Conservation (phyloP, 805 yeast species). For the Debaryomyces hansenii region DNA sequence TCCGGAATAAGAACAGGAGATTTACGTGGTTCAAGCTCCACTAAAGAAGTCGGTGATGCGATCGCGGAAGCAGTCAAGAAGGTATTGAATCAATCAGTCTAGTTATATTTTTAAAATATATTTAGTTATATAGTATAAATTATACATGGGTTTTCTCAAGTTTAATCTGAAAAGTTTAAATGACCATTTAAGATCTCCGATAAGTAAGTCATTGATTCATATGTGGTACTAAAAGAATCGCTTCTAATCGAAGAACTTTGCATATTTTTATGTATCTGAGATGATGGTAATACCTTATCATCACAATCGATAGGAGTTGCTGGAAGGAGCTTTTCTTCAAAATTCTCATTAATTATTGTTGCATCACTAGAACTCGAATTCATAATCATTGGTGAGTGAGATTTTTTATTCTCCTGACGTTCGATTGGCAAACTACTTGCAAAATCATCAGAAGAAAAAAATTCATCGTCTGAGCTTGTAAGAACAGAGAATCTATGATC, state of each 20-base stretch:
- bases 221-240: slow-evolving; percentile 11
- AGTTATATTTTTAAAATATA: neutral
- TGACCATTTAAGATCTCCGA: slow-evolving; percentile 32
- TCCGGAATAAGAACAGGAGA: slow-evolving; percentile 88
- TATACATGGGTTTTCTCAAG: neutral
- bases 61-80: slow-evolving; percentile 70
- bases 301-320: neutral
- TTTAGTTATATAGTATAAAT: neutral
- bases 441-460: slow-evolving; percentile 32
- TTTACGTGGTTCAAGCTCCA: slow-evolving; percentile 78
- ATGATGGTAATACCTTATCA: too few species aligned
- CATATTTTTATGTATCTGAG: neutral
- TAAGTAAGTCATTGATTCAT: slow-evolving; percentile 32
- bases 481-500: neutral
- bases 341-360: slow-evolving; percentile 17
- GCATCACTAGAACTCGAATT: slow-evolving; percentile 19
- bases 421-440: neutral
- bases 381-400: slow-evolving; percentile 1
- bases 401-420: neutral
- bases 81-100: slow-evolving; percentile 36
- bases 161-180: slow-evolving; percentile 6
- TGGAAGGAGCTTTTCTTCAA: neutral
- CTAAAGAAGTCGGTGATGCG: slow-evolving; percentile 93
- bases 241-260: neutral
- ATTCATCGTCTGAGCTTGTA: slow-evolving; percentile 33